Evolutionary conservation across 78 protist species (phyloP), one percentile per base, ranked within the genome.

Genomic region (Tieghemostelium lacteum): DNA sequence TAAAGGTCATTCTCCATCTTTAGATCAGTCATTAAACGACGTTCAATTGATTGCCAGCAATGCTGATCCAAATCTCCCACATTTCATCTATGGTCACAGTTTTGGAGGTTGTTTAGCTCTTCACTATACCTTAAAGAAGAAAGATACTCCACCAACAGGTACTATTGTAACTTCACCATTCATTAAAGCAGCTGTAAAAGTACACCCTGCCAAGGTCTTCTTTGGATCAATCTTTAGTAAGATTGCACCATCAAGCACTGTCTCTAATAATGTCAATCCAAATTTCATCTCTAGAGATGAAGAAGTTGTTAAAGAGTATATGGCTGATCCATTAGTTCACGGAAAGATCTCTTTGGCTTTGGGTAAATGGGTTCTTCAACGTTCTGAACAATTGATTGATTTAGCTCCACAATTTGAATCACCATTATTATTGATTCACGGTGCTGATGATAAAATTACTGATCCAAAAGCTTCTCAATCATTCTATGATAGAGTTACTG

Each of bases 31-130:
- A 39, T 52, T 80, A 33, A 80, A 67, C 26, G 88, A 80, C 40
- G 39, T 80, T 64, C 42, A 70, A 28, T 54, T 66, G 50, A 55
- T 80, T 57, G 88, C 88, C 31, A 50, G 76, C 10, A 67, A 36
- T 28, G 88, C 88, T 6, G 76, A 80, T 8, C 10, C 45, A 24
- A 36, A 29, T n/a, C 17, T 86, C 17, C 92, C 92, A 65, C 83
- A 86, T 39, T 86, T 86, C n/a, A 50, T 86, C 40, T 86, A 86
- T 65, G 92, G 92, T 39, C 92, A 86, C n/a, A 52, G 70, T 20
- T 73, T 71, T 50, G 92, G 92, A 52, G 92, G 80, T 65, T 72
- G 86, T 65, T 60, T 86, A 29, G 77, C 80, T n/a, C 60, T 86
- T 14, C 92, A 86, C 52, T 71, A 58, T 40, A 65, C 24, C 14